These are phyloP conservation scores for Berkeleyomyces basicola DNA, from an alignment of 2,329 filamentous ascomycete species.

Conservation along the genomic window DNA sequence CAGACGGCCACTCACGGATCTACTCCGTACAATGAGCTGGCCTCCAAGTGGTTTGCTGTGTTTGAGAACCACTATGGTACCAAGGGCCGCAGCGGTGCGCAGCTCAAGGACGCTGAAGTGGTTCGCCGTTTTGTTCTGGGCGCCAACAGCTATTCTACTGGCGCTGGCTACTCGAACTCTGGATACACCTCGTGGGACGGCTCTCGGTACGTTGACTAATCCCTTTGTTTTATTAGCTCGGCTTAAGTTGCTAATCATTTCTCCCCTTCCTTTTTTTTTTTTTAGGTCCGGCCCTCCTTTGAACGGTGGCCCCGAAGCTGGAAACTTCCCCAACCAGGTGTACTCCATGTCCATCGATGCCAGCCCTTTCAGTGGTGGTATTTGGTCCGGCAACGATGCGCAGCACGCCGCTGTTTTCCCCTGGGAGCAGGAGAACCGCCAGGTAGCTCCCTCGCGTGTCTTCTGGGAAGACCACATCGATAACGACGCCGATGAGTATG, in stretches of 20 bases:
- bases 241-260: background rate
- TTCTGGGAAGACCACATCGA: constrained; percentile 12
- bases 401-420: constrained; percentile 11
- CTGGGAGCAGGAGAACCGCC: constrained; percentile 12
- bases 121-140: constrained; percentile 41
- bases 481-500: background rate
- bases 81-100: constrained; percentile 16
- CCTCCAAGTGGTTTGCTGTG: constrained; percentile 83
- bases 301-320: constrained; percentile 49
- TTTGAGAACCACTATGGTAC: constrained; percentile 71
- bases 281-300: constrained; percentile 11
- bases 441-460: constrained; percentile 8
- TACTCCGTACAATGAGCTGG: constrained; percentile 49
- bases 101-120: constrained; percentile 11
- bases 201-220: constrained; percentile 14
- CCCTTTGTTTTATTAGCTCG: background rate
- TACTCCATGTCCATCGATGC: constrained; percentile 56
- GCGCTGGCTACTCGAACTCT: constrained; percentile 4
- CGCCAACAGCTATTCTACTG: constrained; percentile 24
- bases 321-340: constrained; percentile 59
- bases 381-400: constrained; percentile 8
- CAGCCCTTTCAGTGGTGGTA: background rate
- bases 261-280: background rate
- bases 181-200: constrained; percentile 13
- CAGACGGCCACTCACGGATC: constrained; percentile 26